phyloP scores from a whole-genome alignment of 2,329 filamentous ascomycete genomes.

The Rhynchosporium agropyri region DNA sequence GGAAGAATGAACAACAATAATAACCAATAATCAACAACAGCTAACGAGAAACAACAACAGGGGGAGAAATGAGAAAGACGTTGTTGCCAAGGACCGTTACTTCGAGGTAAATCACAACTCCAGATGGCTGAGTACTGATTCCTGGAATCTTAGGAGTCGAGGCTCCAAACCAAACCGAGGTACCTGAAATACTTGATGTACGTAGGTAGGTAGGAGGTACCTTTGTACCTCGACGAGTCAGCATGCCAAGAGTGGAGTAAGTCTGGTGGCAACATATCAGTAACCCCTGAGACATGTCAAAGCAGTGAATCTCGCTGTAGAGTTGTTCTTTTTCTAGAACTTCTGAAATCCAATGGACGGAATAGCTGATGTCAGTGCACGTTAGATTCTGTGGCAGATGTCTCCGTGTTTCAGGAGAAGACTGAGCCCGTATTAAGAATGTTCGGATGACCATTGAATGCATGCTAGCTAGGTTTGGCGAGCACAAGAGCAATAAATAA shows the following conservation, averaged over 20 bases:
- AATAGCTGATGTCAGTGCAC: neutral
- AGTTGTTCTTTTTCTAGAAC: neutral
- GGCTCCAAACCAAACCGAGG: neutral
- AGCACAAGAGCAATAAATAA: neutral
- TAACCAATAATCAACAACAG: no score
- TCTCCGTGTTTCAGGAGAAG: constrained; percentile 11
- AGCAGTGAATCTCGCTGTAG: neutral
- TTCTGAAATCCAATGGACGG: neutral
- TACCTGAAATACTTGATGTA: neutral
- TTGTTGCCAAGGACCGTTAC: no score
- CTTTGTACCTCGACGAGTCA: constrained; percentile 9
- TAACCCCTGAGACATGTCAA: neutral
- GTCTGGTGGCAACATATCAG: neutral
- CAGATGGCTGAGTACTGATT: neutral
- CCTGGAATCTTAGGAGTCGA: neutral
- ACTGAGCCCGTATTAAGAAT: no score
- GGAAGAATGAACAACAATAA: no score
- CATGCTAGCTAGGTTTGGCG: neutral
- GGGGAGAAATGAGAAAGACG: no score
- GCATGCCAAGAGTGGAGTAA: constrained; percentile 18
- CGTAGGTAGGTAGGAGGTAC: neutral
- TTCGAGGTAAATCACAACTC: neutral
- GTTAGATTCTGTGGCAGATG: neutral
- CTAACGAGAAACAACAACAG: no score
- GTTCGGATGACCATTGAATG: no score